phyloP scores from a whole-genome alignment of 257 asterid genomes.

The Linderniella brevidens region DNA sequence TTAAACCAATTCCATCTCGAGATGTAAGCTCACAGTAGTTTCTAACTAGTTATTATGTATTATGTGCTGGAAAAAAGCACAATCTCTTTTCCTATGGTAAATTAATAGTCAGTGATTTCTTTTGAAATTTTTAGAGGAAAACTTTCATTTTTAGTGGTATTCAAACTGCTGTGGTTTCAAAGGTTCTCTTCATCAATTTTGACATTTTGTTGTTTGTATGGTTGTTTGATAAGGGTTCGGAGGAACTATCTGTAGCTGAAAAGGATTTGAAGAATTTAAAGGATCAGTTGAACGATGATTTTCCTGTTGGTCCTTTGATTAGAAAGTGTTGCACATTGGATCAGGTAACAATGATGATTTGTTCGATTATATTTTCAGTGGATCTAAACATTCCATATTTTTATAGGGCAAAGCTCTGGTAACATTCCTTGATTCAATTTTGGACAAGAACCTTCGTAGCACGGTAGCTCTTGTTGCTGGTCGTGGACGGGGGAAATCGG shows the following conservation, averaged over 20 bases:
- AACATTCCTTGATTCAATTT: slow-evolving; percentile 72
- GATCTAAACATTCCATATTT: slow-evolving; percentile 6
- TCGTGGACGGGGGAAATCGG: slow-evolving; percentile 99
- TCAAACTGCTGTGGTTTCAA: too few relatives aligned
- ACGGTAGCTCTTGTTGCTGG: slow-evolving; percentile 89
- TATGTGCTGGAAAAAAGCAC: background rate
- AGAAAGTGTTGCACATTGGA: slow-evolving; percentile 84
- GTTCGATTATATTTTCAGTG: slow-evolving; percentile 1
- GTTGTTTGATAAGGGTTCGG: slow-evolving; percentile 41
- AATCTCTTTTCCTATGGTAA: background rate
- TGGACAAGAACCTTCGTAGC: slow-evolving; percentile 81
- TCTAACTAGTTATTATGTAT: background rate
- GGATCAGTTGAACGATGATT: slow-evolving; percentile 69
- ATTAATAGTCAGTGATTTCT: background rate
- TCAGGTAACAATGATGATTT: slow-evolving; percentile 35
- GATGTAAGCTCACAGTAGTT: slow-evolving; percentile 29
- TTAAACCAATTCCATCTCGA: slow-evolving; percentile 32
- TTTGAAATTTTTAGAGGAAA: background rate
- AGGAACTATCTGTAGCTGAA: slow-evolving; percentile 75
- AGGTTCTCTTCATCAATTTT: too few relatives aligned
- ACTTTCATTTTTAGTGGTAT: background rate
- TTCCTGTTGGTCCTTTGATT: slow-evolving; percentile 85
- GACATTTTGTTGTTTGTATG: slow-evolving; percentile 14
- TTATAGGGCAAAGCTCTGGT: slow-evolving; percentile 73
- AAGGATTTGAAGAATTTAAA: slow-evolving; percentile 58